Evolutionary conservation across 371 early-diverging fungal species (phyloP), one percentile per base, ranked within the genome.

Genomic region (Mortierella sp.): DNA sequence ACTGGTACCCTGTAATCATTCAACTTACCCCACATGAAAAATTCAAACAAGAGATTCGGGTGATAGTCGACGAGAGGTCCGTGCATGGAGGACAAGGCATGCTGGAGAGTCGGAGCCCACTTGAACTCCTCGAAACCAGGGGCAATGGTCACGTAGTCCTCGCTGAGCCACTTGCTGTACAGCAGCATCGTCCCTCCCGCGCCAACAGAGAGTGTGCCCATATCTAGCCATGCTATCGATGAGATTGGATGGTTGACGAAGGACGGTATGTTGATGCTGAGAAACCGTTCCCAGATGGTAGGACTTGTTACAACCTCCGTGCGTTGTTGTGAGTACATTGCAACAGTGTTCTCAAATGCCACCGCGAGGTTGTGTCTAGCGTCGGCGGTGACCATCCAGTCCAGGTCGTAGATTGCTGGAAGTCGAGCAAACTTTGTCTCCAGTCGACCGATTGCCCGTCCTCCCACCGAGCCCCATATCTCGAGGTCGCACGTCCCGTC

Each of bases 21-120:
- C 64, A 19, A 64, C 85, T 69, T 87, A 88, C 94, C 94, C 95
- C 94, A 95, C 83, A 95, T 82, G 24, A 95, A 80, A 77, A 95
- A 94, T 65, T 95, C 92, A 11, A 91, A 86, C 50, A 96, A 76
- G 45, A 94, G 86, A n/a, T 88, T 79, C 2, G 96, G 96, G 76
- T 96, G 95, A 77, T 95, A 93, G 58, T 94, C 92, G 0, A 94
- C 94, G 31, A 93, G 73, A 0, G 92, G 90, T 0, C 92, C 92
- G 71, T 92, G 91, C 80, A 89, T 76, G 4, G 85, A 70, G 68
- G 86, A 66, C 80, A 92, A 34, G 85, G 88, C 68, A 86, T 92
- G 91, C 73, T 88, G 91, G 0, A 92, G 85, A 41, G 90, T 92
- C 14, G 91, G 88, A 69, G 89, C 83, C 1, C 79, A 79, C 61